Conservation (phyloP, 306 rosid species). For the Vicia sativa region DNA sequence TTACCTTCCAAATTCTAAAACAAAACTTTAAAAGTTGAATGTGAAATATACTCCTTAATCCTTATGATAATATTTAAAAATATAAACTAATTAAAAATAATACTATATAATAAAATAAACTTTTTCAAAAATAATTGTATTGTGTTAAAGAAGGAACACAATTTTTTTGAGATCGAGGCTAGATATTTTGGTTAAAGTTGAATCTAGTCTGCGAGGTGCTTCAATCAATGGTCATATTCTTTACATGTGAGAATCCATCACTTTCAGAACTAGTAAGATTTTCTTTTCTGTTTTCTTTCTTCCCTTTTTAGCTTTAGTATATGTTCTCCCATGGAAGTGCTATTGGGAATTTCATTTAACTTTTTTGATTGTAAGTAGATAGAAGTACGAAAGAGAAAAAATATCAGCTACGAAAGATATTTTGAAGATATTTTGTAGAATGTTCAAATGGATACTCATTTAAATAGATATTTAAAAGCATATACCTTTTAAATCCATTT, state of each 20-base stretch:
- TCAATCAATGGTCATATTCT: constrained; percentile 2
- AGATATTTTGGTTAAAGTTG: constrained; percentile 38
- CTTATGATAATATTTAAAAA: too few relatives aligned
- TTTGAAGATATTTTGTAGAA: constrained; percentile 6
- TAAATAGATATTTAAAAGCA: too few relatives aligned
- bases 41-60: too few relatives aligned
- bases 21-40: too few relatives aligned
- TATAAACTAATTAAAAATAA: too few relatives aligned
- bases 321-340: too few relatives aligned
- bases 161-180: not conserved
- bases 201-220: constrained; percentile 6
- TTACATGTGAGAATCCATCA: not conserved
- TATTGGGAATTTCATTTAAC: not conserved
- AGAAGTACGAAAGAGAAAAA: not conserved
- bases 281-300: not conserved
- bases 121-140: not conserved
- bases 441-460: too few relatives aligned
- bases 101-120: too few relatives aligned
- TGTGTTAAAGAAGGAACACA: too few relatives aligned
- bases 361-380: not conserved
- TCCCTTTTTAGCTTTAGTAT: too few relatives aligned
- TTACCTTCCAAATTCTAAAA: too few relatives aligned
- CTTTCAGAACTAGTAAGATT: constrained; percentile 20
- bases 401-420: not conserved
- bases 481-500: too few relatives aligned